Evolutionary conservation across 2,329 filamentous ascomycete species (phyloP), one percentile per base, ranked within the genome.

Genomic region (Volutella citrinella): DNA sequence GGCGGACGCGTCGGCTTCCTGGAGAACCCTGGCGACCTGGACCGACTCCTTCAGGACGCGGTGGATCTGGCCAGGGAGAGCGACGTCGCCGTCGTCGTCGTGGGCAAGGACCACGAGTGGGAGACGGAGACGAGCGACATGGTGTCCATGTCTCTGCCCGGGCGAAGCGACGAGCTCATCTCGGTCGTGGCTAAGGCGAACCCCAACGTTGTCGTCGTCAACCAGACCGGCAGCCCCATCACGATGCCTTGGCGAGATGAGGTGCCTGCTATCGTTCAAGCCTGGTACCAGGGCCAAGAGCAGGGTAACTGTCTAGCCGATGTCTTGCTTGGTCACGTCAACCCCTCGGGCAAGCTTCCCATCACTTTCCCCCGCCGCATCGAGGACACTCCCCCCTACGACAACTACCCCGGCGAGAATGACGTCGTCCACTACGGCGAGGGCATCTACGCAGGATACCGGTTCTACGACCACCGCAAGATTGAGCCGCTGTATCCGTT

Each of bases 371-470:
- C 84, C 1, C 66, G 62, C 10, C 63, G 67, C 10, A 54, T 78
- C 3, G 70, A 82, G 51, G 79, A 85, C 52, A 86, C 83, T 48
- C 82, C 82, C 3, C 76, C 80, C 0, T 85, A 78, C 59, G 64
- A 82, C 42, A 86, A 83, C 61, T 87, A 76, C 51, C 63, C 68
- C 18, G 70, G 72, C 2, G 82, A 87, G 52, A 74, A 78, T 29
- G 74, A 82, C 28, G 67, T 78, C 32, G 77, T 79, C 2, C 60
- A 43, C 4, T 87, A 87, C 48, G 82, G 80, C 18, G 84, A 87
- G 57, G 82, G 82, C 36, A 68, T 87, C 24, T 87, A 83, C 53
- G 69, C 87, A 11, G 84, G 84, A 0, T 88, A 88, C 58, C 67
- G 81, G 10, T 84, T 76, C 61, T 87, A 84, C 52, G 82, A 87